Percentiles rank a stretch among this genome's conserved stretches.
Conservation (phyloP, 345 rosid species). For the Populus ilicifolia region DNA sequence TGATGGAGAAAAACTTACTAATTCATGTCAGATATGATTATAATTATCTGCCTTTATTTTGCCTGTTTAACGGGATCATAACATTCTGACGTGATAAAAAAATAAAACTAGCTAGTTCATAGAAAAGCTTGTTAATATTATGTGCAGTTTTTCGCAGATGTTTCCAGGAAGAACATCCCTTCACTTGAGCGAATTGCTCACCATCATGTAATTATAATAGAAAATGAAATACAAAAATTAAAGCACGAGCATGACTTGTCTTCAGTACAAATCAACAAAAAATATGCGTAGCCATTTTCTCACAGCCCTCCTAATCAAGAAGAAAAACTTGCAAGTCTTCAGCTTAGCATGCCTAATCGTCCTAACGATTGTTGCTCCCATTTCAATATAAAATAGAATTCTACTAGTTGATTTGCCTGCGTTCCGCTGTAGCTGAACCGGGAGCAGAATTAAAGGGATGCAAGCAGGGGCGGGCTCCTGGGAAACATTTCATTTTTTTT, state of each 20-base stretch:
- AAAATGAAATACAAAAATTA: not conserved
- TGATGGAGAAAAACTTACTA: not conserved
- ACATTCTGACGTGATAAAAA: not conserved
- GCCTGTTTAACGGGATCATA: not conserved
- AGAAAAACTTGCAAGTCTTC: not conserved
- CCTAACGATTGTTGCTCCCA: too few relatives aligned
- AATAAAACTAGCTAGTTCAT: constrained; percentile 31
- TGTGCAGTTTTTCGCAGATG: constrained; percentile 44
- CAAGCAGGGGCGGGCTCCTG: too few relatives aligned
- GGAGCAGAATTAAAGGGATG: too few relatives aligned
- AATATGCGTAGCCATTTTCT: not conserved
- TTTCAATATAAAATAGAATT: not conserved
- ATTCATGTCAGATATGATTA: not conserved
- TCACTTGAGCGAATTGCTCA: constrained; percentile 38
- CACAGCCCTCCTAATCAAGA: not conserved
- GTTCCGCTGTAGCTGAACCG: too few relatives aligned
- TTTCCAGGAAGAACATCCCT: constrained; percentile 42
- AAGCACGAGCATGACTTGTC: not conserved
- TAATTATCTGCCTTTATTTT: not conserved
- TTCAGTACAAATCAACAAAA: not conserved
- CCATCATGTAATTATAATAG: constrained; percentile 25
- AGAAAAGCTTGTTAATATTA: constrained; percentile 38
- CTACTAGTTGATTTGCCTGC: not conserved
- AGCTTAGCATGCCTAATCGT: not conserved
- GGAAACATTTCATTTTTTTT: too few relatives aligned